These are phyloP conservation scores for Calocybe cyanea DNA, from an alignment of 768 basidiomycete genomes.

Conservation along the genomic window DNA sequence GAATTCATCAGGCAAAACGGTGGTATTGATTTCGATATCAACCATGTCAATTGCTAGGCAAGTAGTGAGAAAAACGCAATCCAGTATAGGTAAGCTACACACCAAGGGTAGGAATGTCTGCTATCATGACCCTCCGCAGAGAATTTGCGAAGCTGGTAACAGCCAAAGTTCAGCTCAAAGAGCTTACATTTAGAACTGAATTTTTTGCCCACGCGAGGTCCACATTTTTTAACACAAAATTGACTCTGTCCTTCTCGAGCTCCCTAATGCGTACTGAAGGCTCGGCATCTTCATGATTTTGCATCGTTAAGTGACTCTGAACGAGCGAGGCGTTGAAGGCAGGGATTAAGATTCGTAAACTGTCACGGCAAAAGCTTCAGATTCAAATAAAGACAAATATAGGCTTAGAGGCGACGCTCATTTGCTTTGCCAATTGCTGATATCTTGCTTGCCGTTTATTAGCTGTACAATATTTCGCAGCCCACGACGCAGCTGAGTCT, in stretches of 20 bases:
- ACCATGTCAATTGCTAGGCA: slow-evolving; percentile 92
- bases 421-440: too few relatives aligned
- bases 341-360: too few relatives aligned
- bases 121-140: slow-evolving; percentile 89
- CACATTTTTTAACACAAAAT: slow-evolving; percentile 93
- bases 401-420: too few relatives aligned
- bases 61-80: background rate
- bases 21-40: slow-evolving; percentile 85
- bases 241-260: slow-evolving; percentile 78
- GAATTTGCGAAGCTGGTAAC: slow-evolving; percentile 84
- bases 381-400: too few relatives aligned
- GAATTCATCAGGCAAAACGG: slow-evolving; percentile 95
- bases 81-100: slow-evolving; percentile 25
- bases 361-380: too few relatives aligned
- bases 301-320: slow-evolving; percentile 24
- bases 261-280: slow-evolving; percentile 81
- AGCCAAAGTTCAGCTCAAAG: slow-evolving; percentile 9
- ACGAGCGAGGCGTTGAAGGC: background rate
- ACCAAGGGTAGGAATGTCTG: slow-evolving; percentile 96
- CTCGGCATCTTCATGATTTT: slow-evolving; percentile 45
- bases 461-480: too few relatives aligned
- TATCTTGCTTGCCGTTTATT: too few relatives aligned
- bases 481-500: too few relatives aligned
- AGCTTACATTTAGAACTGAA: slow-evolving; percentile 1
- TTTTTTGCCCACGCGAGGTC: slow-evolving; percentile 79